These are phyloP conservation scores for Glycine latifolia DNA, from an alignment of 306 rosid genomes.

Conservation along the genomic window DNA sequence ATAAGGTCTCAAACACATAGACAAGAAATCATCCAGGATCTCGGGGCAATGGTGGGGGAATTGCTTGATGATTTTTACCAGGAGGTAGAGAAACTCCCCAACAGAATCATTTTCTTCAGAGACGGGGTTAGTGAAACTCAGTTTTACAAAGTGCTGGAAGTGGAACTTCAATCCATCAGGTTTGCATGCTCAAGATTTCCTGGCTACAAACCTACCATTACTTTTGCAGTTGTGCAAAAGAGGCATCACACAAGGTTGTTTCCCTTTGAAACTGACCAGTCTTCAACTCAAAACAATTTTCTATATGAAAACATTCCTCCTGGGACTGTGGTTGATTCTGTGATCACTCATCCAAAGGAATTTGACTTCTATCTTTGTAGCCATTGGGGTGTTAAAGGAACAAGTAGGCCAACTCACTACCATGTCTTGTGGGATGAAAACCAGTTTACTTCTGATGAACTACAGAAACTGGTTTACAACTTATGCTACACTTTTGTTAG, in stretches of 20 bases:
- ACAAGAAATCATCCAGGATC: slow-evolving; percentile 92
- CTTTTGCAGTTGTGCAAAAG: slow-evolving; percentile 94
- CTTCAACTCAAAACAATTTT: slow-evolving; percentile 59
- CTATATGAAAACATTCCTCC: slow-evolving; percentile 83
- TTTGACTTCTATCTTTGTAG: slow-evolving; percentile 96
- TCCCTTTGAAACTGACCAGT: slow-evolving; percentile 68
- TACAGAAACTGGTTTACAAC: slow-evolving; percentile 85
- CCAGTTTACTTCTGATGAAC: slow-evolving; percentile 89
- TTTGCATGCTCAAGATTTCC: slow-evolving; percentile 72
- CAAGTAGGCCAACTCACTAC: slow-evolving; percentile 96
- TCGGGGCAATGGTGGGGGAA: slow-evolving; percentile 84
- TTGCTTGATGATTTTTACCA: slow-evolving; percentile 81
- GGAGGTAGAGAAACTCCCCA: slow-evolving; percentile 80
- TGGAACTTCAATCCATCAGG: slow-evolving; percentile 83
- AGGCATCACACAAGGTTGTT: slow-evolving; percentile 97
- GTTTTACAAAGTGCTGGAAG: slow-evolving; percentile 78
- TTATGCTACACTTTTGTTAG: slow-evolving; percentile 89
- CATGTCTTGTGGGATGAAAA: slow-evolving; percentile 93
- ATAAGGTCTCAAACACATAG: slow-evolving; percentile 98
- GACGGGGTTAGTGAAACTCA: slow-evolving; percentile 99
- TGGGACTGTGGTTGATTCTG: slow-evolving; percentile 95
- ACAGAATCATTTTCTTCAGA: slow-evolving; percentile 84
- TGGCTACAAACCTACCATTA: slow-evolving; percentile 71
- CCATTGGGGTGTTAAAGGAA: slow-evolving; percentile 97
- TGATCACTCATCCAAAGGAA: slow-evolving; percentile 92